Conservation (phyloP, 2,329 filamentous ascomycete species). For the Elsinoe perseae region DNA sequence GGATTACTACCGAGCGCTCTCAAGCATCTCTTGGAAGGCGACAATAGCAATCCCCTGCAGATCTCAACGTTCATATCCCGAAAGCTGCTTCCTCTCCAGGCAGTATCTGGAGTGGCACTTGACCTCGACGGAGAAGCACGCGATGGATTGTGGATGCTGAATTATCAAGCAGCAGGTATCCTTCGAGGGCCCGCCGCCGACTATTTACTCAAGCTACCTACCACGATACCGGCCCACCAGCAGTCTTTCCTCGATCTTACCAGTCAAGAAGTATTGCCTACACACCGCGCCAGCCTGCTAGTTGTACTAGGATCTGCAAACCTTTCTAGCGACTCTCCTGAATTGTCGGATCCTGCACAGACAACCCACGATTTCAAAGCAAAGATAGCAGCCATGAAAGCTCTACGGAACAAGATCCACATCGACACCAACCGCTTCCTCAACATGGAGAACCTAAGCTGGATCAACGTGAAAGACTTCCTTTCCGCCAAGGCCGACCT, state of each 20-base stretch:
- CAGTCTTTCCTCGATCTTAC: neutral
- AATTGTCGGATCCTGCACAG: neutral
- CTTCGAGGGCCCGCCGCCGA: constrained; percentile 15
- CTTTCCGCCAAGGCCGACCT: constrained; percentile 15
- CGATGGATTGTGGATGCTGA: constrained; percentile 20
- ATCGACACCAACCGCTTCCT: constrained; percentile 18
- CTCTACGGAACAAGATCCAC: constrained; percentile 13
- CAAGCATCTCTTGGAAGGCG: constrained; percentile 8
- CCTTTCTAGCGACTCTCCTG: constrained; percentile 5
- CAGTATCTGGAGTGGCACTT: constrained; percentile 17
- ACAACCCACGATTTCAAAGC: constrained; percentile 13
- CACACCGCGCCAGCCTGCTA: neutral
- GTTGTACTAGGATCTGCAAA: constrained; percentile 1
- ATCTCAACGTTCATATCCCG: constrained; percentile 14
- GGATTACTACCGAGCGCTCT: constrained; percentile 18
- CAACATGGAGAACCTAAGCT: constrained; percentile 15
- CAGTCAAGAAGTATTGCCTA: neutral
- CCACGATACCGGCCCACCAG: neutral
- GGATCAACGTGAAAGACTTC: constrained; percentile 19
- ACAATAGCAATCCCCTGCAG: constrained; percentile 2
- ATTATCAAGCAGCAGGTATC: constrained; percentile 20
- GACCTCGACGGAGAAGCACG: neutral
- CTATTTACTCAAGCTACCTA: constrained; percentile 15
- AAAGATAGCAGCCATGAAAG: constrained; percentile 16
- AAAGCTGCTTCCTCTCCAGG: constrained; percentile 19